phyloP scores from a whole-genome alignment of 768 basidiomycete species.

The Glaciozyma martinii region DNA sequence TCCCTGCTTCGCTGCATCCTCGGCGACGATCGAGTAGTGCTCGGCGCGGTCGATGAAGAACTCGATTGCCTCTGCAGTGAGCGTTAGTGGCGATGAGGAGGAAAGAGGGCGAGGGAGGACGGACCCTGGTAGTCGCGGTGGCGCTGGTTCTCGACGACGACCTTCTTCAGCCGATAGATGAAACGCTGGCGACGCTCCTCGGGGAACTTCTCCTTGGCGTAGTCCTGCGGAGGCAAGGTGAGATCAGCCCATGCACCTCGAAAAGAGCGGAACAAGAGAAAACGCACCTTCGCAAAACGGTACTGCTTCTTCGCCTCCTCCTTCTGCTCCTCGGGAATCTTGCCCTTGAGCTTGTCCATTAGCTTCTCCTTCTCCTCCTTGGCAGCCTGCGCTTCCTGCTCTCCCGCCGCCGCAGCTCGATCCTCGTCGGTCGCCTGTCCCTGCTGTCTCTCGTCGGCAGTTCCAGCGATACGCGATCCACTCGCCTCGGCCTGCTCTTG shows the following conservation, averaged over 20 bases:
- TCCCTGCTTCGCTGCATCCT: slow-evolving; percentile 42
- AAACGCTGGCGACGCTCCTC: slow-evolving; percentile 83
- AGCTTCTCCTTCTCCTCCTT: slow-evolving; percentile 28
- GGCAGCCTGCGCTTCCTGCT: slow-evolving; percentile 33
- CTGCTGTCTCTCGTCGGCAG: slow-evolving; percentile 35
- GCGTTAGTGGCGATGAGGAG: too few species aligned
- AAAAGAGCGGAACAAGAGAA: not conserved
- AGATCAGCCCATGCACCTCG: not conserved
- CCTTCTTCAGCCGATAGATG: slow-evolving; percentile 89
- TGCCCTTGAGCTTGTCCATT: slow-evolving; percentile 35
- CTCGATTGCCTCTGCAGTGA: slow-evolving; percentile 40
- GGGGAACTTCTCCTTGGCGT: slow-evolving; percentile 77
- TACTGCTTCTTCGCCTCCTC: slow-evolving; percentile 43
- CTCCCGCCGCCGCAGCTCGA: slow-evolving; percentile 36
- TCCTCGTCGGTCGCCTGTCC: slow-evolving; percentile 35
- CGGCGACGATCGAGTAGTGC: slow-evolving; percentile 45
- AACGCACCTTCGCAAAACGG: slow-evolving; percentile 47
- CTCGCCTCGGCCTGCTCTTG: slow-evolving; percentile 27
- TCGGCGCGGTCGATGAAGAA: slow-evolving; percentile 44
- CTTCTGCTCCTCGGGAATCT: slow-evolving; percentile 53
- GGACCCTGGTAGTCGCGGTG: slow-evolving; percentile 73
- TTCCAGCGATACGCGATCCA: slow-evolving; percentile 37
- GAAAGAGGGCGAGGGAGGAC: too few species aligned
- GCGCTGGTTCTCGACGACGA: slow-evolving; percentile 43
- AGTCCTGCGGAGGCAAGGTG: slow-evolving; percentile 39